Evolutionary conservation across 2,329 filamentous ascomycete genomes (phyloP).

Genomic region (Beauveria sp.): DNA sequence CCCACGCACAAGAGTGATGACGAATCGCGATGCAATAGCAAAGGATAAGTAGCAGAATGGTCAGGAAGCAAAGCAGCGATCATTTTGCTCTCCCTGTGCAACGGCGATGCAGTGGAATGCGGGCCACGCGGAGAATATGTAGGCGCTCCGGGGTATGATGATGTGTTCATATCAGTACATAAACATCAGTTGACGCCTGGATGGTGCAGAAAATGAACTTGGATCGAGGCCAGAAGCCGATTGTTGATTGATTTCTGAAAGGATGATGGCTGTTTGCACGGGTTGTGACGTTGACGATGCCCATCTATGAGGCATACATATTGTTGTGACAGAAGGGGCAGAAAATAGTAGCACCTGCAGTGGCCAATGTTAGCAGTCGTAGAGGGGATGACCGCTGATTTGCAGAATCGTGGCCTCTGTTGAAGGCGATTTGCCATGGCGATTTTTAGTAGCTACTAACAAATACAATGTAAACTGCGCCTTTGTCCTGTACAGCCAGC

Average conservation of each 20-base stretch:
- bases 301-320: too few species aligned
- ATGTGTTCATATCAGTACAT: too few species aligned
- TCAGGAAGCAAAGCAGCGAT: neutral
- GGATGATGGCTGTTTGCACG: too few species aligned
- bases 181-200: too few species aligned
- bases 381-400: neutral
- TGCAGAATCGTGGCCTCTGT: neutral
- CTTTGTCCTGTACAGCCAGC: neutral
- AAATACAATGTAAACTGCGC: neutral
- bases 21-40: neutral
- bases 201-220: too few species aligned
- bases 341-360: neutral
- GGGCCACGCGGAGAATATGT: neutral
- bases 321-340: neutral
- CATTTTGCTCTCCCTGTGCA: neutral
- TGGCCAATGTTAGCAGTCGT: neutral
- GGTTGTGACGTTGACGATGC: too few species aligned
- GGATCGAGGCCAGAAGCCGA: too few species aligned
- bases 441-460: too few species aligned
- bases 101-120: slow-evolving; percentile 2
- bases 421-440: neutral
- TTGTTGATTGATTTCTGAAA: too few species aligned
- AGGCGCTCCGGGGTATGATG: too few species aligned
- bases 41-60: neutral
- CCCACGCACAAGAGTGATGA: too few species aligned